Percentiles rank a stretch among this genome's conserved stretches.
phyloP scores from a whole-genome alignment of 208 protist species.

The Paratrypanosoma confusum region DNA sequence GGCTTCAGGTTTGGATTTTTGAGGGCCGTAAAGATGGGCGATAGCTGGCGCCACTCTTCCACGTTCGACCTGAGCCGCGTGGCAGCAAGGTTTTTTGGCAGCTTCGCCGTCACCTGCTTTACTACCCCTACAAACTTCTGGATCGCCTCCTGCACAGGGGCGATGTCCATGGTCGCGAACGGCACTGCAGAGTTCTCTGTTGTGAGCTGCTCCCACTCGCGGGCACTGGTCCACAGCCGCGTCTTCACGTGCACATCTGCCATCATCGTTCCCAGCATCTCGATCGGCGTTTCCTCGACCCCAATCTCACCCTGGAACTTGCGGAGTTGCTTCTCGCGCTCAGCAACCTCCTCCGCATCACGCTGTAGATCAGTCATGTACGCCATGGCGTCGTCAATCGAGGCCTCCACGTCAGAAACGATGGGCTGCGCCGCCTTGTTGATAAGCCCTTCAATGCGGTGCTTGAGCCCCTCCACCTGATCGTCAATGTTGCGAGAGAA shows the following conservation, averaged over 20 bases:
- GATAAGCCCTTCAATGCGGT: slow-evolving; percentile 77
- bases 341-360: slow-evolving; percentile 70
- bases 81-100: slow-evolving; percentile 73
- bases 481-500: slow-evolving; percentile 90
- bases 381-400: slow-evolving; percentile 66
- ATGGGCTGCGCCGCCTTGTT: slow-evolving; percentile 80
- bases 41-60: slow-evolving; percentile 88
- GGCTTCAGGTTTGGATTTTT: slow-evolving; percentile 89
- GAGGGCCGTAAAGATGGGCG: slow-evolving; percentile 89
- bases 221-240: slow-evolving; percentile 71
- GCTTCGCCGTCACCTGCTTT: slow-evolving; percentile 85
- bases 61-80: slow-evolving; percentile 73
- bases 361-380: slow-evolving; percentile 74
- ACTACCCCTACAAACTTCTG: slow-evolving; percentile 78
- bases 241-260: slow-evolving; percentile 88
- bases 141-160: slow-evolving; percentile 61
- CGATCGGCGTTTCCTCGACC: slow-evolving; percentile 82
- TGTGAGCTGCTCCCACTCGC: slow-evolving; percentile 78
- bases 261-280: slow-evolving; percentile 85
- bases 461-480: slow-evolving; percentile 86
- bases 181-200: slow-evolving; percentile 38
- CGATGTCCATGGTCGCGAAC: slow-evolving; percentile 70
- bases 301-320: slow-evolving; percentile 84
- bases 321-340: slow-evolving; percentile 79
- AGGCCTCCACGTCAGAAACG: slow-evolving; percentile 71